phyloP scores from a whole-genome alignment of 257 asterid species.

The Solanum pinnatisectum region DNA sequence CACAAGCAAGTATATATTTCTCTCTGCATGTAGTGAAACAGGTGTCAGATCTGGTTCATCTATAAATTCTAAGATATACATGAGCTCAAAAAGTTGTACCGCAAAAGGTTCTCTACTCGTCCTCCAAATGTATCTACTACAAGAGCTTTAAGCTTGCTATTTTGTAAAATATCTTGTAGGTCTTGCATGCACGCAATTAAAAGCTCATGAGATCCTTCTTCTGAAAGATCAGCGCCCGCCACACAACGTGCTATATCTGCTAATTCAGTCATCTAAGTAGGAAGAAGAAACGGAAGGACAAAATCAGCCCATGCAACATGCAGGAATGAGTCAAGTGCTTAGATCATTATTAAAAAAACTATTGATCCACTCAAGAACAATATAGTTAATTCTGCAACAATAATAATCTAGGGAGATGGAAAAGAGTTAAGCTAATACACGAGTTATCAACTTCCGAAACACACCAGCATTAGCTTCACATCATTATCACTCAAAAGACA shows the following conservation, averaged over 20 bases:
- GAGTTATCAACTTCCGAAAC: background rate
- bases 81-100: constrained; percentile 29
- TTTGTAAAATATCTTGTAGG: constrained; percentile 66
- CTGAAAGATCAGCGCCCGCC: constrained; percentile 62
- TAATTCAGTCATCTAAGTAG: constrained; percentile 56
- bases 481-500: background rate
- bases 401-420: background rate
- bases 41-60: constrained; percentile 9
- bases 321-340: background rate
- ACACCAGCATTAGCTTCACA: background rate
- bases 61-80: background rate
- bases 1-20: constrained; percentile 76
- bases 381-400: background rate
- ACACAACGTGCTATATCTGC: constrained; percentile 82
- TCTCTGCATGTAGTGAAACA: constrained; percentile 56
- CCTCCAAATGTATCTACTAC: constrained; percentile 85
- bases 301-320: background rate
- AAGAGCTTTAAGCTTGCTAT: constrained; percentile 72
- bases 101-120: constrained; percentile 72
- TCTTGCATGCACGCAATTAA: constrained; percentile 83
- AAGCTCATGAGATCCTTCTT: constrained; percentile 62
- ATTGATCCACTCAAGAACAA: background rate
- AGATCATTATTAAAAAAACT: background rate
- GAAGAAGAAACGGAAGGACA: background rate
- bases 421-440: background rate